phyloP scores from a whole-genome alignment of 805 yeast genomes.

The Sugiyamaella lignohabitans region DNA sequence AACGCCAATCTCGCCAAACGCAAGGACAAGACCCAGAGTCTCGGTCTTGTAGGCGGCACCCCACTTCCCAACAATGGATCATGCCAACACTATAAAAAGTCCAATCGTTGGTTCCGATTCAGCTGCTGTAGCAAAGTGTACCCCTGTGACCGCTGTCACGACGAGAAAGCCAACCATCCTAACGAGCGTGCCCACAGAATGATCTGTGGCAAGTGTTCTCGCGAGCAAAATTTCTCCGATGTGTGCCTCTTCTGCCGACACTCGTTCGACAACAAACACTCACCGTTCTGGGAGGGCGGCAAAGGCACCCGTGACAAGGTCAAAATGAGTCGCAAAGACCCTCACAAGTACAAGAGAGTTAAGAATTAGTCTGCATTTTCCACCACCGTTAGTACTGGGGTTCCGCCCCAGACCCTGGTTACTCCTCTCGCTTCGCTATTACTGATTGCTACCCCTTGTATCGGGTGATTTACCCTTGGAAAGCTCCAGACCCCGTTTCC shows the following conservation, averaged over 20 bases:
- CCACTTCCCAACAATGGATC: slow-evolving; percentile 36
- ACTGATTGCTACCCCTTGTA: too few relatives aligned
- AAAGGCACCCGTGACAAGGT: slow-evolving; percentile 36
- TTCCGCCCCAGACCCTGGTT: too few relatives aligned
- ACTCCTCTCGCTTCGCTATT: too few relatives aligned
- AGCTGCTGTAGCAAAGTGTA: slow-evolving; percentile 38
- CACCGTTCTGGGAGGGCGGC: slow-evolving; percentile 43
- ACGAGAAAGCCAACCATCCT: slow-evolving; percentile 32
- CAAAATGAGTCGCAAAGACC: slow-evolving; percentile 37
- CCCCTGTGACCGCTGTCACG: slow-evolving; percentile 40
- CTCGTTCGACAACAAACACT: slow-evolving; percentile 28
- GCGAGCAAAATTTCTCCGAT: slow-evolving; percentile 35
- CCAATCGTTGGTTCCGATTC: slow-evolving; percentile 39
- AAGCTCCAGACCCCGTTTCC: too few relatives aligned
- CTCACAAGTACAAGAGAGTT: slow-evolving; percentile 33
- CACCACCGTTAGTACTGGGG: too few relatives aligned
- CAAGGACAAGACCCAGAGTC: slow-evolving; percentile 20
- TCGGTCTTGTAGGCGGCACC: slow-evolving; percentile 33
- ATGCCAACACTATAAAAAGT: slow-evolving; percentile 37
- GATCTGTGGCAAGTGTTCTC: slow-evolving; percentile 39
- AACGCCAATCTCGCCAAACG: slow-evolving; percentile 17
- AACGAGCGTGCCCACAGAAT: slow-evolving; percentile 35
- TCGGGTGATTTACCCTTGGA: too few relatives aligned
- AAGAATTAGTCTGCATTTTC: background rate
- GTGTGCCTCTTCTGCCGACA: slow-evolving; percentile 34